Base-by-base conservation (phyloP, 2,329 filamentous ascomycete species). In the Diaporthe vexans region DNA sequence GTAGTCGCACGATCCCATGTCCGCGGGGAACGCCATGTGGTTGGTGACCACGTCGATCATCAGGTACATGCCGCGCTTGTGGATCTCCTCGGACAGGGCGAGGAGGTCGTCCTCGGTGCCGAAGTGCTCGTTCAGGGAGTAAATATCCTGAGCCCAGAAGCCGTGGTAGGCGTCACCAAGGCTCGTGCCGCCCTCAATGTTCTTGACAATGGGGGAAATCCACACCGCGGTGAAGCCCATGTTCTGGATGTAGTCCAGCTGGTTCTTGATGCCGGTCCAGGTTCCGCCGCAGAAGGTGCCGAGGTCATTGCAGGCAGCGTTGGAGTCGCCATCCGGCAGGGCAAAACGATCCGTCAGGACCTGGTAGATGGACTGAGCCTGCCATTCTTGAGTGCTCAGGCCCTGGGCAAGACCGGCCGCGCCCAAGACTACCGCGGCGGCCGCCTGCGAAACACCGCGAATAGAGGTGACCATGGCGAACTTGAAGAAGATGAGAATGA, bases 1-100 rank as follows among this genome's bases (percentile, higher is more conserved):
- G 72, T 72, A 76, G 67, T 78, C 71, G 52, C 76, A 74, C 11
- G 79, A 75, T 52, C 33, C 21, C 88, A 81, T 67, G 46, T 67
- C 63, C 7, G 63, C 46, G 6, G 63, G 46, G 46, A 67, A 67
- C 3, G 63, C 63, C 63, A 89, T 88, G 79, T 92, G 88, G 78
- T 91, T 91, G 54, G 86, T 85, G 2, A 92, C 90, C 3, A 92
- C 84, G 73, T 92, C 90, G 19, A 90, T 85, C 90, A 92, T 92
- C 48, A 92, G 82, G 75, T 89, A 90, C 57, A 84, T 83, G 63
- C 77, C 78, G 81, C 82, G 11, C 7, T 48, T 19, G n/a, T 56
- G 40, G 54, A 35, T 61, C 48, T 75, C 70, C 4, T 52, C 35
- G 11, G 70, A 51, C 21, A 72, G 58, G 5, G 58, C 57, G 15